phyloP scores from a whole-genome alignment of 805 yeast species.

The Candida ficus region DNA sequence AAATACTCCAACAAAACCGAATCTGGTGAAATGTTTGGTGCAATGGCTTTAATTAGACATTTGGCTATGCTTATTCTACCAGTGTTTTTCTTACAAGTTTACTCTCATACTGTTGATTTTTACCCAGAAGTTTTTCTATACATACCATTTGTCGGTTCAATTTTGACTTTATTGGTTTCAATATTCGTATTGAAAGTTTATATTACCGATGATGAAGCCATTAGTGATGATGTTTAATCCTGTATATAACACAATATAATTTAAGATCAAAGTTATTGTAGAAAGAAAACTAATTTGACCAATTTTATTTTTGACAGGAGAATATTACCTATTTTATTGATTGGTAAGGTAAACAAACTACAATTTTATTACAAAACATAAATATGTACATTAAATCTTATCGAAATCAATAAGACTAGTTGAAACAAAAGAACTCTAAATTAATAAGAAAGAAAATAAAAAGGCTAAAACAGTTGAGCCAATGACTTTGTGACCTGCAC shows the following conservation, averaged over 20 bases:
- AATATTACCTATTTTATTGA: too few species aligned
- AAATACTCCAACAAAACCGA: slow-evolving; percentile 16
- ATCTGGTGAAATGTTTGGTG: slow-evolving; percentile 22
- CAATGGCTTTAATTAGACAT: slow-evolving; percentile 19
- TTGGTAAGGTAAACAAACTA: too few species aligned
- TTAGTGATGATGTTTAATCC: too few species aligned
- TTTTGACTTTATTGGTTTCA: background rate
- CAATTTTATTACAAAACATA: too few species aligned
- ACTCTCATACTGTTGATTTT: slow-evolving; percentile 12
- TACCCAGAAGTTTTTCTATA: slow-evolving; percentile 10
- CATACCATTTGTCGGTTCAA: slow-evolving; percentile 6
- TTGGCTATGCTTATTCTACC: slow-evolving; percentile 17
- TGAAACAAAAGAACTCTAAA: background rate
- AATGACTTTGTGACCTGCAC: background rate
- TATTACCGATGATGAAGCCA: background rate
- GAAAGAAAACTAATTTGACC: too few species aligned
- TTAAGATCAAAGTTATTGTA: too few species aligned
- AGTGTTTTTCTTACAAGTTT: slow-evolving; percentile 14
- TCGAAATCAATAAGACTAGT: too few species aligned
- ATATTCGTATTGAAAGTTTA: too few species aligned
- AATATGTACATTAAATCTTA: too few species aligned
- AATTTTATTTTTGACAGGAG: too few species aligned
- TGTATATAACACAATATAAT: too few species aligned
- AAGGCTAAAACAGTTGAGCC: background rate
- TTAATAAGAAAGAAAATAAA: too few species aligned